These are phyloP conservation scores for Arctium lappa DNA, from an alignment of 129 eudicot genomes.

Conservation along the genomic window DNA sequence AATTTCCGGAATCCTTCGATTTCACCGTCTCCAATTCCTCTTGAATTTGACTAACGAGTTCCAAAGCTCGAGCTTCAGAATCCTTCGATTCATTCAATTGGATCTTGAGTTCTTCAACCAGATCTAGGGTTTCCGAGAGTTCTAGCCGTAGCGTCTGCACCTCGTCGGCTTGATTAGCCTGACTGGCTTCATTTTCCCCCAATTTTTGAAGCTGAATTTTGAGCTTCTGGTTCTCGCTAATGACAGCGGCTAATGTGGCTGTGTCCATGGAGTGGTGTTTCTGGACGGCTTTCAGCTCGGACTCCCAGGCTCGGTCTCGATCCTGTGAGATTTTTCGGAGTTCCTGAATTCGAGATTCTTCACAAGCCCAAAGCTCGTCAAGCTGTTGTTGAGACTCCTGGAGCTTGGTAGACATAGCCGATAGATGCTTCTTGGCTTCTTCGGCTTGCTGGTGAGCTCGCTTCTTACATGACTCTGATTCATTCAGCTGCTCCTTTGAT, in stretches of 20 bases:
- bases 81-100: conserved; percentile 60
- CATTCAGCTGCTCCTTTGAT: conserved; percentile 54
- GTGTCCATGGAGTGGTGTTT: conserved; percentile 77
- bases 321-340: conserved; percentile 86
- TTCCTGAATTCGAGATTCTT: conserved; percentile 66
- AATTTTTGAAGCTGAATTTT: conserved; percentile 50
- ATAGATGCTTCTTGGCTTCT: conserved; percentile 70
- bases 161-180: conserved; percentile 52
- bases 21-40: conserved; percentile 45
- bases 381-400: conserved; percentile 70
- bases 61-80: conserved; percentile 53
- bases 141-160: conserved; percentile 42
- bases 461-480: conserved; percentile 51
- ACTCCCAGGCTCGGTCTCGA: conserved; percentile 86
- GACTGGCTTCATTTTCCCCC: conserved; percentile 53
- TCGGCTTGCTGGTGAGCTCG: conserved; percentile 69
- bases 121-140: conserved; percentile 40
- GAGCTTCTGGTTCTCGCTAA: conserved; percentile 73
- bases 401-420: conserved; percentile 46
- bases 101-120: conserved; percentile 49
- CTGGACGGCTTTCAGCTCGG: conserved; percentile 81
- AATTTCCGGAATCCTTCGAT: conserved; percentile 28
- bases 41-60: conserved; percentile 36
- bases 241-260: conserved; percentile 55
- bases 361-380: conserved; percentile 65